Percentiles rank a stretch among this genome's conserved stretches.
Conservation (phyloP, 2,329 filamentous ascomycete species). For the Balansia obtecta region DNA sequence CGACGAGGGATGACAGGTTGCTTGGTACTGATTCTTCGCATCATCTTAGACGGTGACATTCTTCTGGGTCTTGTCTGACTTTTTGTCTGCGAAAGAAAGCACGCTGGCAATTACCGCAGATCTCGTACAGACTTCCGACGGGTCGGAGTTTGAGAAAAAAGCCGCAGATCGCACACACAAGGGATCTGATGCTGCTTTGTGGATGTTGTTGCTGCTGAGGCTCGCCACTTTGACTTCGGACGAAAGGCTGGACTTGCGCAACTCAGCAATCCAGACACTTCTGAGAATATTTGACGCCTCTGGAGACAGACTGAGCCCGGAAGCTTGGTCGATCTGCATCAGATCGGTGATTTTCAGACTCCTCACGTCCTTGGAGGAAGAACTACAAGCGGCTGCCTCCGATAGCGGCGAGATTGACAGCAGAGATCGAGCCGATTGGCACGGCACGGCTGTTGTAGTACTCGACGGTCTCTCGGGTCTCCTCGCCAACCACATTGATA, state of each 20-base stretch:
- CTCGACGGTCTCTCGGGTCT: conserved; percentile 61
- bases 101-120: conserved; percentile 45
- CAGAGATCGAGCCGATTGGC: conserved; percentile 45
- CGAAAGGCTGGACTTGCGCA: conserved; percentile 61
- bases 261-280: conserved; percentile 82
- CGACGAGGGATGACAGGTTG: background rate
- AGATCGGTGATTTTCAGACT: conserved; percentile 71
- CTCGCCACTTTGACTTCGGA: conserved; percentile 62
- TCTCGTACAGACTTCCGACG: conserved; percentile 38
- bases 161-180: conserved; percentile 46
- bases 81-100: conserved; percentile 51
- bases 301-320: conserved; percentile 62
- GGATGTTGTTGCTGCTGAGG: conserved; percentile 64
- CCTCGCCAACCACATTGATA: conserved; percentile 63
- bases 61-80: conserved; percentile 92
- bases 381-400: conserved; percentile 29
- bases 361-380: conserved; percentile 53
- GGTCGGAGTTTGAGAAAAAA: conserved; percentile 39
- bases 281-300: conserved; percentile 88
- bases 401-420: conserved; percentile 26
- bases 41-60: conserved; percentile 71
- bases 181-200: conserved; percentile 58
- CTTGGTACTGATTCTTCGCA: background rate
- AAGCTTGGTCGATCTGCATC: conserved; percentile 75
- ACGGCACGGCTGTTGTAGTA: conserved; percentile 63